A percentile compares a stretch with the other conserved stretches of the same genome.
Conservation (phyloP, 2,329 filamentous ascomycete genomes). For the Pseudogymnoascus sp. region DNA sequence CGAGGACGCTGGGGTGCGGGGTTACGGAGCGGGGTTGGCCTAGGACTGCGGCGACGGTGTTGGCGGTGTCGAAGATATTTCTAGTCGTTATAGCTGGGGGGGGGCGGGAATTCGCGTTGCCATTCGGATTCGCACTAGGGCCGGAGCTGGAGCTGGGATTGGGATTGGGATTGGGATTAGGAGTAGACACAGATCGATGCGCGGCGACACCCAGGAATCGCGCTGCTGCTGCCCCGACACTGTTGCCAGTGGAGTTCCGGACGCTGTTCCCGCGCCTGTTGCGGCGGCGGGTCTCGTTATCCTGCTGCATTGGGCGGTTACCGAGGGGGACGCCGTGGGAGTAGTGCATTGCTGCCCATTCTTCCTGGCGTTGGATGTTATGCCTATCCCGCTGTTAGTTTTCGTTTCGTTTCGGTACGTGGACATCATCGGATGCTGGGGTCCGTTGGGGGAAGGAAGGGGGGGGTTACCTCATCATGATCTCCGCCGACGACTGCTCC, state of each 20-base stretch:
- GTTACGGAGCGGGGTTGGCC: background rate
- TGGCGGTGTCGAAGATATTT: background rate
- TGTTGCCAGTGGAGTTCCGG: background rate
- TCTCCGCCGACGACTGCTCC: background rate
- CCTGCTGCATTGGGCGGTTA: no score
- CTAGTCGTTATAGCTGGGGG: background rate
- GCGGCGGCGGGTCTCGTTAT: background rate
- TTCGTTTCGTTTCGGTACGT: no score
- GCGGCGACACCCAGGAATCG: no score
- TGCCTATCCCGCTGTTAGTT: background rate
- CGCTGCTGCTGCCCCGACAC: no score
- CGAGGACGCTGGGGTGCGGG: background rate
- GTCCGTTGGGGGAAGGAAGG: no score
- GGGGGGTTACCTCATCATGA: background rate
- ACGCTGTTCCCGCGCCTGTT: background rate
- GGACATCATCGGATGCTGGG: no score
- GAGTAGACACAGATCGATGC: background rate
- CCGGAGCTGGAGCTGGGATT: no score
- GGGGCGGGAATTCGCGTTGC: no score
- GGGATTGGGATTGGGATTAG: background rate
- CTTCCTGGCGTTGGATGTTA: background rate
- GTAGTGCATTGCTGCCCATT: background rate
- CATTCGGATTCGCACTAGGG: background rate
- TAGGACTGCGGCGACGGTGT: background rate
- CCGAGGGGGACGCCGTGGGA: no score